Base-by-base conservation (phyloP, 75 land plant species). In the Larix kaempferi region DNA sequence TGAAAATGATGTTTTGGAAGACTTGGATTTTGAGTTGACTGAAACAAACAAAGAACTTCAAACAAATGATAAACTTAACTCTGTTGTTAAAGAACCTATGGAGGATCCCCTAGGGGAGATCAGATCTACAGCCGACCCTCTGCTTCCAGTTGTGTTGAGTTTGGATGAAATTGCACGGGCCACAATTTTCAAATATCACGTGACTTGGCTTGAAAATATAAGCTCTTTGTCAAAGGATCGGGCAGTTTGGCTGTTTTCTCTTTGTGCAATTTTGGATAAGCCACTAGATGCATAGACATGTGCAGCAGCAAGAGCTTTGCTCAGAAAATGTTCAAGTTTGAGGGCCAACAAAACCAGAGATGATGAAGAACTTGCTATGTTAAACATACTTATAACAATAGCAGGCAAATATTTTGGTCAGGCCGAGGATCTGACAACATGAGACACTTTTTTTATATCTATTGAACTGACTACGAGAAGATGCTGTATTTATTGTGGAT, bases 331-430 rank as follows among this genome's bases (percentile, higher is more conserved):
- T 85, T 84, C 93, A 14, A 78, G 80, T 56, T 73, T 96, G 54
- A 76, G 89, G 56, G 86, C 94, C 35, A 57, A 21, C 14, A 89
- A 84, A 71, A 59, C 84, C 3, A 81, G 79, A 17, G 71, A 74
- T 14, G 95, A 97, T 73, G 89, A 89, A 52, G 94, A 94, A 74
- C 90, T 94, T 29, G 79, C 87, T 27, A 94, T 89, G 95, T 77
- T 97, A n/a, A 97, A 92, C 71, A 83, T 94, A 22, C 78, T 97
- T 16, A 83, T 85, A n/a, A 85, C 98, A 14, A 86, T 96, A 64
- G 77, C 97, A 7, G 99, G 99, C 26, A 84, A 84, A 37, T 94
- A 90, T 78, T 96, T 94, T 82, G 90, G 90, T 44, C 99, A 96
- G 80, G 80, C 85, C 2, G 96, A 88, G 55, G 65, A 66, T 41